Percentiles rank a stretch among this genome's conserved stretches.
Evolutionary conservation across 495 filamentous ascomycete species (phyloP).

Genomic region (Aspergillus taichungensis): DNA sequence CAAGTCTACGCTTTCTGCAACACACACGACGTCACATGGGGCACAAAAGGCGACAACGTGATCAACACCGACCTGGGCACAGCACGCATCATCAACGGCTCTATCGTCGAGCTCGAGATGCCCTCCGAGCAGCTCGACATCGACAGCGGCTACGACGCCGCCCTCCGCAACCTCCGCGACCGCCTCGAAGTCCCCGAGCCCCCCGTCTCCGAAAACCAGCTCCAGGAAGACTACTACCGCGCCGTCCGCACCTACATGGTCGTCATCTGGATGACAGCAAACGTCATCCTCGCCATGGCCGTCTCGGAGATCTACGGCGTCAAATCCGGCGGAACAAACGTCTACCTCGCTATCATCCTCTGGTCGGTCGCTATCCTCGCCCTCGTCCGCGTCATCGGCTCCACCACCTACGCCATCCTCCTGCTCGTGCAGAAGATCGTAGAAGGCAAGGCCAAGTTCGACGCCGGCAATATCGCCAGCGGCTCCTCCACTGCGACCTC

Average conservation of each 20-base stretch:
- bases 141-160: conserved; percentile 94
- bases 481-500: conserved; percentile 20
- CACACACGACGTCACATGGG: conserved; percentile 98
- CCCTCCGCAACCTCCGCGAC: conserved; percentile 90
- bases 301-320: conserved; percentile 78
- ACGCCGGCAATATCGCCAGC: conserved; percentile 32
- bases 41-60: conserved; percentile 97
- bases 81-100: conserved; percentile 59
- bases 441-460: conserved; percentile 68
- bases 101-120: conserved; percentile 81
- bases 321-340: conserved; percentile 62
- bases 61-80: conserved; percentile 84
- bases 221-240: conserved; percentile 97
- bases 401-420: conserved; percentile 71
- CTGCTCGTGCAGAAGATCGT: conserved; percentile 76
- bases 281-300: conserved; percentile 87
- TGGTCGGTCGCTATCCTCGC: conserved; percentile 87
- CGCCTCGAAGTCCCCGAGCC: conserved; percentile 68
- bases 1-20: conserved; percentile 99
- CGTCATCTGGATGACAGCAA: conserved; percentile 87
- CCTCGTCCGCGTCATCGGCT: conserved; percentile 72
- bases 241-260: conserved; percentile 98
- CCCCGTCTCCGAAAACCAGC: conserved; percentile 60
- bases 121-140: conserved; percentile 96
- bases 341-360: conserved; percentile 86